Evolutionary conservation across 1,284 basidiomycete species (phyloP), one percentile per base, ranked within the genome.

Genomic region (Entoloma clypeatum): DNA sequence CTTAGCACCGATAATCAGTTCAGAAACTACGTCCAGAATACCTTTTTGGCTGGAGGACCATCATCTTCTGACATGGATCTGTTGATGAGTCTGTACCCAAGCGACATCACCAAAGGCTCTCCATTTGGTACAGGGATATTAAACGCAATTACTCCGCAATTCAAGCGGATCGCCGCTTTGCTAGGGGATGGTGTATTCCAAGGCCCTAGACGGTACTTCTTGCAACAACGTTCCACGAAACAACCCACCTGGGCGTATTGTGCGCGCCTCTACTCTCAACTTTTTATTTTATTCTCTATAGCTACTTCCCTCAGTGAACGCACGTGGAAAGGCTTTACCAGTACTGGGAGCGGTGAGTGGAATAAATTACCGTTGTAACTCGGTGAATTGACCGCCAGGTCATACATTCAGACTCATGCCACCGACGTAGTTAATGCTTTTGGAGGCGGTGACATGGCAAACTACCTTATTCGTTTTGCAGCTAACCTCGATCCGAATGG

Each of bases 181-280:
- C 62, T 63, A 29, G 78, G 76, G 0, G 79, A 81, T 45, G 54
- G 63, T 1, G 61, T 71, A 1, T 79, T 81, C 60, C 75, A 79
- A 40, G 74, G 65, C 0, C 72, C 75, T 2, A 62, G 77, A n/a
- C 59, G 75, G 11, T 72, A 72, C 57, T 66, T 80, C 48, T 50
- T 79, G 10, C 51, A 73, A 28, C 55, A 63, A 21, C 59, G 57
- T 2, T 60, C 71, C 0, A 60, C 53, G 0, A 68, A 68, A 37
- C 73, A 76, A 47, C 58, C 62, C 8, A 63, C 64, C 0, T 79
- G 75, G 72, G 65, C 67, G 0, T 80, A 65, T 55, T 19, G 74
- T 76, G 47, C 30, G 60, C 45, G 10, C 25, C 8, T 9, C 26
- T 11, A 16, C 31, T 18, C 10, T 24, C 16, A 8, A 25, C 11